phyloP scores from a whole-genome alignment of 257 asterid genomes.

The Solanum appendiculatum region DNA sequence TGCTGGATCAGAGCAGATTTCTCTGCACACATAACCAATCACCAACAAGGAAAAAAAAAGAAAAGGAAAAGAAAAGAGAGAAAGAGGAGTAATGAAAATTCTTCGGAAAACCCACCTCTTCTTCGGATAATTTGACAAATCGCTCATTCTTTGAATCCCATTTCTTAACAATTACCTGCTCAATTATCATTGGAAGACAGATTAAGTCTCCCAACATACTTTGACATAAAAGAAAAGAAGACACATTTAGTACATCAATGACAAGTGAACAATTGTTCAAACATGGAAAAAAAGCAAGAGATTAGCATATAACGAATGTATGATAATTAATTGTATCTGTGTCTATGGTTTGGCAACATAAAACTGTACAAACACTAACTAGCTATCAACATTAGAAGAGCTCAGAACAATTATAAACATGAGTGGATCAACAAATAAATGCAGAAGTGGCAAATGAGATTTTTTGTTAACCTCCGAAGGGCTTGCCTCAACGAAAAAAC shows the following conservation, averaged over 20 bases:
- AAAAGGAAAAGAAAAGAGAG: not conserved
- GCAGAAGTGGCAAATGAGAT: not conserved
- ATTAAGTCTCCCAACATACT: not conserved
- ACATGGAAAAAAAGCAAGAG: not conserved
- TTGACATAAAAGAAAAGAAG: not conserved
- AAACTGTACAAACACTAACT: not conserved
- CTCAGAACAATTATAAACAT: not conserved
- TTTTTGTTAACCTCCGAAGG: conserved; percentile 53
- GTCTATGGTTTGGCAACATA: not conserved
- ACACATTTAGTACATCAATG: not conserved
- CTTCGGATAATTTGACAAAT: conserved; percentile 56
- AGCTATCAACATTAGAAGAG: not conserved
- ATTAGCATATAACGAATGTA: not conserved
- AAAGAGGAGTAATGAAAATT: not conserved
- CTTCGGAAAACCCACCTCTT: conserved; percentile 49
- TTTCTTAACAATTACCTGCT: conserved; percentile 69
- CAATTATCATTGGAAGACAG: not conserved
- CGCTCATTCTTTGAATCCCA: conserved; percentile 75
- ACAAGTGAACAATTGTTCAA: not conserved
- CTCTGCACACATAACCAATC: not conserved
- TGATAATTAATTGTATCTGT: not conserved
- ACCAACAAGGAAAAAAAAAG: not conserved
- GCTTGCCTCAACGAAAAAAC: conserved; percentile 46
- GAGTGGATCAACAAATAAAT: not conserved
- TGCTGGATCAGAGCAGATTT: not conserved